Evolutionary conservation across 2,329 filamentous ascomycete genomes (phyloP).

Genomic region (Venturiaceae sp.): DNA sequence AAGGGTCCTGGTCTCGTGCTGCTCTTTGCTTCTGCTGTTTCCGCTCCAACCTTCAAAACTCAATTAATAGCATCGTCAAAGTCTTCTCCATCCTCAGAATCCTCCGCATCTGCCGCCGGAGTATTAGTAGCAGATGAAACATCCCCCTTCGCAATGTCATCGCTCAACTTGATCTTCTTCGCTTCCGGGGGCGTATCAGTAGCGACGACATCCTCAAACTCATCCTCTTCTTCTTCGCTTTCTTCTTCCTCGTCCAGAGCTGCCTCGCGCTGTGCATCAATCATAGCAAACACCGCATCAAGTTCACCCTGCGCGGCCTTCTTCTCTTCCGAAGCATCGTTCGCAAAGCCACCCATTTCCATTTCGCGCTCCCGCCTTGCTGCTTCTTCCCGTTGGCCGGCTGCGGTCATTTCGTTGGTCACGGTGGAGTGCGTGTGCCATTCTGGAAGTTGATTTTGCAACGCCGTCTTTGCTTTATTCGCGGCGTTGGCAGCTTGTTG

Average conservation of each 20-base stretch:
- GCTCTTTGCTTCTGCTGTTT: no score
- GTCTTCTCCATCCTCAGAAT: constrained; percentile 37
- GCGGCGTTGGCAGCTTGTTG: constrained; percentile 55
- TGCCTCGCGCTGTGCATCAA: constrained; percentile 49
- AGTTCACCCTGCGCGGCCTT: constrained; percentile 44
- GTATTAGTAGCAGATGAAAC: constrained; percentile 11
- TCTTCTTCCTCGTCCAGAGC: constrained; percentile 30
- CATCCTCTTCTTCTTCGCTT: constrained; percentile 37
- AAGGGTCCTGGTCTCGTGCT: no score
- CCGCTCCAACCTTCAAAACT: no score
- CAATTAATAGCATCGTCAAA: constrained; percentile 32
- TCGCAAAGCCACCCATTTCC: constrained; percentile 6
- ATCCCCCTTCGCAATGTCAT: constrained; percentile 20
- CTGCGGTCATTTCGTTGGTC: constrained; percentile 39
- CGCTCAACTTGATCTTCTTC: constrained; percentile 55
- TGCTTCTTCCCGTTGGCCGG: constrained; percentile 1
- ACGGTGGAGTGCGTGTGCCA: constrained; percentile 68
- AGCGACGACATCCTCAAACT: constrained; percentile 46
- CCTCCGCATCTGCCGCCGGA: constrained; percentile 31
- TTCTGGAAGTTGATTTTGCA: constrained; percentile 58
- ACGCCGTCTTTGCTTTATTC: constrained; percentile 55
- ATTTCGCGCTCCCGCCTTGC: constrained; percentile 16
- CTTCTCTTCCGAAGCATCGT: constrained; percentile 35
- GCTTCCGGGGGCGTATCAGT: constrained; percentile 30
- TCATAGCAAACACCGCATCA: constrained; percentile 57